These are phyloP conservation scores for Xylariaceae sp. DNA, from an alignment of 2,329 filamentous ascomycete species.

Conservation along the genomic window DNA sequence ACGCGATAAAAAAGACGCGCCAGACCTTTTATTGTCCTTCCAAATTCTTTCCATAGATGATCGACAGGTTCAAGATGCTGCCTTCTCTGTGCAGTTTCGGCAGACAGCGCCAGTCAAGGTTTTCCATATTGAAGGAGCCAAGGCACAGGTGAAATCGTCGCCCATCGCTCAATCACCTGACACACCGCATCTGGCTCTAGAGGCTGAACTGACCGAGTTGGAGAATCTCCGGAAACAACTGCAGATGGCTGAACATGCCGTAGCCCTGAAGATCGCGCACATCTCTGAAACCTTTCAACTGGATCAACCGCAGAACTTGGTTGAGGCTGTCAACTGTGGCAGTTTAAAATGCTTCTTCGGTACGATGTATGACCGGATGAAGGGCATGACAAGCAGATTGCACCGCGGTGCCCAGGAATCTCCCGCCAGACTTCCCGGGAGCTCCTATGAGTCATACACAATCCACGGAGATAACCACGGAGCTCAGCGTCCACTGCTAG, in stretches of 20 bases:
- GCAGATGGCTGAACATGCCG: slow-evolving; percentile 37
- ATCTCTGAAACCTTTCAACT: slow-evolving; percentile 34
- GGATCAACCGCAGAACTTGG: slow-evolving; percentile 22
- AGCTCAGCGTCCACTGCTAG: slow-evolving; percentile 20
- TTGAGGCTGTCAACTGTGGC: slow-evolving; percentile 34
- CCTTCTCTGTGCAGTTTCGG: slow-evolving; percentile 42
- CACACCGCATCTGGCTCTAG: slow-evolving; percentile 25
- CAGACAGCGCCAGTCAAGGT: slow-evolving; percentile 41
- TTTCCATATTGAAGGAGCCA: slow-evolving; percentile 38
- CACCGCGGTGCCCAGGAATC: slow-evolving; percentile 22
- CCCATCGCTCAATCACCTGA: slow-evolving; percentile 15
- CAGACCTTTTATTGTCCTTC: slow-evolving; percentile 42
- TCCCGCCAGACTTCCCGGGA: slow-evolving; percentile 12
- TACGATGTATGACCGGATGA: slow-evolving; percentile 36
- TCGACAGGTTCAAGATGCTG: slow-evolving; percentile 33
- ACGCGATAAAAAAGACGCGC: slow-evolving; percentile 34
- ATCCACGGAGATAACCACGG: slow-evolving; percentile 19
- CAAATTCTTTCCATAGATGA: slow-evolving; percentile 40
- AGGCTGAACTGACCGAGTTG: slow-evolving; percentile 41
- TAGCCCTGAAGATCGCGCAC: slow-evolving; percentile 39
- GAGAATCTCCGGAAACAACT: slow-evolving; percentile 39
- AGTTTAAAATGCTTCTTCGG: slow-evolving; percentile 40
- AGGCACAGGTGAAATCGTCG: slow-evolving; percentile 25
- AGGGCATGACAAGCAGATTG: slow-evolving; percentile 32
- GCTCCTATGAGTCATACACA: slow-evolving; percentile 23